Base-by-base conservation (phyloP, 2,329 filamentous ascomycete species). In the Lasiodiplodia hormozganensis region DNA sequence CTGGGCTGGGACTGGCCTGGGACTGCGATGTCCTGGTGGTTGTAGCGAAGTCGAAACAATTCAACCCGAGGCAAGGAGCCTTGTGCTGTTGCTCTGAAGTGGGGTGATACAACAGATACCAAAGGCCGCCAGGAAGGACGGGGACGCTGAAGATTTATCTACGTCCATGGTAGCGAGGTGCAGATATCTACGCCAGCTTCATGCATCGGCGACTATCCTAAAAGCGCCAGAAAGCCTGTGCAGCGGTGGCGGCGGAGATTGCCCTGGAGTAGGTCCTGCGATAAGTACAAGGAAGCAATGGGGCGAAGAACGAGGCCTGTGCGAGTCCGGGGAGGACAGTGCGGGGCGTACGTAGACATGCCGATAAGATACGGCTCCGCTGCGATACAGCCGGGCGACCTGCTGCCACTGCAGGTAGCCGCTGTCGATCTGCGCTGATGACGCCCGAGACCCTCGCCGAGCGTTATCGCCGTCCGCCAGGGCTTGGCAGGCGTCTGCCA, bases 361-460 rank as follows among this genome's bases (percentile, higher is more conserved):
- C 38, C 18, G 60, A 62, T 62, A 62, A 62, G 60, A 62, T 62
- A 62, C 60, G 60, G 60, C 43, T 52, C 60, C 60, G 25, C 60
- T 25, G 18, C 16, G 60, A 62, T 25, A 18, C 14, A 62, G 60
- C 60, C 60, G 60, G 25, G 12, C 21, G 38, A 12, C 23, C 52
- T 8, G 23, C 12, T 31, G 8, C 25, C 11, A 2, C 34, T 23
- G 25, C 23, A 18, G 31, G 28, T n/a, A 16, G 16, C 4, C 3
- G 21, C 21, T 18, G 25, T 38, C 28, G 60, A 62, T 62, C 43
- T 18, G 60, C 60, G 60, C 60, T 62, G 60, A 18, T 62, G 60
- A 62, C 60, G 60, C 60, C 60, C 60, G 60, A 43, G 6, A 38
- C 25, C 23, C 28, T 62, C 38, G 25, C 43, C 58, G 58, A 25